Percentiles rank a stretch among this genome's conserved stretches.
These are phyloP conservation scores for Amanita muscaria DNA, from an alignment of 768 basidiomycete genomes.

Conservation along the genomic window DNA sequence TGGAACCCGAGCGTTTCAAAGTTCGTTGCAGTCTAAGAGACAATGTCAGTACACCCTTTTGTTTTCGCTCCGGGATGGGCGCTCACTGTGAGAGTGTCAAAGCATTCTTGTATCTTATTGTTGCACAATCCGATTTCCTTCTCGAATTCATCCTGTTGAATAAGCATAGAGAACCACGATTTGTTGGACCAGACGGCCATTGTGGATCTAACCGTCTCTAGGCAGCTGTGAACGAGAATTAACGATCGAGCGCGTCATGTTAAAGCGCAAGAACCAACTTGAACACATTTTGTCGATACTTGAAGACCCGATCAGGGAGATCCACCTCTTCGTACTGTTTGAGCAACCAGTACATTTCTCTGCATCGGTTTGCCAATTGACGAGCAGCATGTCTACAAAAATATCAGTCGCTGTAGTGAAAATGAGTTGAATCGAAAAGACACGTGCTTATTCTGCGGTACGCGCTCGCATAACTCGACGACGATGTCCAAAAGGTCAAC, in stretches of 20 bases:
- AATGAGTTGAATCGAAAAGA: background rate
- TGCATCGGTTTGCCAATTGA: conserved; percentile 39
- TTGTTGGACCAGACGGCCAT: conserved; percentile 37
- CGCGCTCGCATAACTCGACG: conserved; percentile 37
- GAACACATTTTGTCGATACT: conserved; percentile 25
- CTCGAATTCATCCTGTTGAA: conserved; percentile 38
- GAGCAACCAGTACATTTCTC: conserved; percentile 31
- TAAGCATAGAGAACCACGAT: conserved; percentile 31
- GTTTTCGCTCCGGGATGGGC: background rate
- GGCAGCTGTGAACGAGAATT: conserved; percentile 9
- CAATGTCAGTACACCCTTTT: background rate
- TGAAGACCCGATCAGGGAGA: conserved; percentile 22
- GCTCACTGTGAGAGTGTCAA: conserved; percentile 35
- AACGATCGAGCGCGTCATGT: too few species aligned
- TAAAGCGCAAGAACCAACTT: conserved; percentile 10
- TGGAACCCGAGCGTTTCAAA: background rate
- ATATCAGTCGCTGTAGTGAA: background rate
- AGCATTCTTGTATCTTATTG: conserved; percentile 33
- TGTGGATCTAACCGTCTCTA: conserved; percentile 25
- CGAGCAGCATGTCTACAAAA: conserved; percentile 29
- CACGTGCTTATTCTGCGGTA: conserved; percentile 37
- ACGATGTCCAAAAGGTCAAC: conserved; percentile 35
- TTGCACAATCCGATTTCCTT: conserved; percentile 39
- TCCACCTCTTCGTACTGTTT: conserved; percentile 24
- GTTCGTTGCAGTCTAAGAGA: conserved; percentile 25